Percentiles rank a stretch among this genome's conserved stretches.
phyloP scores from a whole-genome alignment of 2,329 filamentous ascomycete species.

The Nemania sp. region DNA sequence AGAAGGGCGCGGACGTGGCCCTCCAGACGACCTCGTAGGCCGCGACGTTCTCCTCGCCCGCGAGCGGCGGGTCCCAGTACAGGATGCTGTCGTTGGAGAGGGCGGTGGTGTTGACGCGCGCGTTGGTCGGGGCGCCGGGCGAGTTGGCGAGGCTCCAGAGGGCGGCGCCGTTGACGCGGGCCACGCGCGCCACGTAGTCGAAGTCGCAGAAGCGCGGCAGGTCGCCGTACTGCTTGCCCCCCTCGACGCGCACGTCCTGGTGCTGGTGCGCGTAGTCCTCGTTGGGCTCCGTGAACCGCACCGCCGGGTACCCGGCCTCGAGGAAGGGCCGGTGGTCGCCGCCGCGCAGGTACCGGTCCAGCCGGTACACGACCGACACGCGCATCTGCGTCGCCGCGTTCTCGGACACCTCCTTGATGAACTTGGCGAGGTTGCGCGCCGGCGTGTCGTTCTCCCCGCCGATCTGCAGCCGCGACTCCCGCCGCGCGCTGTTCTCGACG shows the following conservation, averaged over 20 bases:
- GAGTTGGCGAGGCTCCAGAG: slow-evolving; percentile 59
- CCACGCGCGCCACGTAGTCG: slow-evolving; percentile 57
- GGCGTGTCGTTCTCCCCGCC: slow-evolving; percentile 61
- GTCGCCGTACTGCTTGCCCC: slow-evolving; percentile 59
- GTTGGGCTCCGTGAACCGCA: slow-evolving; percentile 61
- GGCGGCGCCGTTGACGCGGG: slow-evolving; percentile 57
- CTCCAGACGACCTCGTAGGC: slow-evolving; percentile 63
- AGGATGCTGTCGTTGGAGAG: slow-evolving; percentile 56
- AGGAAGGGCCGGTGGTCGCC: slow-evolving; percentile 62
- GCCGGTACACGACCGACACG: slow-evolving; percentile 59
- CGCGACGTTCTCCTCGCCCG: slow-evolving; percentile 40
- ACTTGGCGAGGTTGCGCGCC: slow-evolving; percentile 58
- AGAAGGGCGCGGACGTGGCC: slow-evolving; percentile 53
- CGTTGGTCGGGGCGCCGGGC: slow-evolving; percentile 54
- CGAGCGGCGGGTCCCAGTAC: slow-evolving; percentile 51
- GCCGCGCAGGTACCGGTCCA: slow-evolving; percentile 60
- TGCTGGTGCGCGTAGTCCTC: slow-evolving; percentile 64
- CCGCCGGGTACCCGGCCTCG: slow-evolving; percentile 57
- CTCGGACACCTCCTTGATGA: slow-evolving; percentile 58
- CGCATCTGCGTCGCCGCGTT: slow-evolving; percentile 58
- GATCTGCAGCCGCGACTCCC: slow-evolving; percentile 48
- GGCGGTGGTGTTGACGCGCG: slow-evolving; percentile 51
- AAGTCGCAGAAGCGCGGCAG: slow-evolving; percentile 61
- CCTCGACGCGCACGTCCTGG: slow-evolving; percentile 53
- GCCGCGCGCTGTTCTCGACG: slow-evolving; percentile 46